Base-by-base conservation (phyloP, 164 flowering plant genomes). In the Piper betle region DNA sequence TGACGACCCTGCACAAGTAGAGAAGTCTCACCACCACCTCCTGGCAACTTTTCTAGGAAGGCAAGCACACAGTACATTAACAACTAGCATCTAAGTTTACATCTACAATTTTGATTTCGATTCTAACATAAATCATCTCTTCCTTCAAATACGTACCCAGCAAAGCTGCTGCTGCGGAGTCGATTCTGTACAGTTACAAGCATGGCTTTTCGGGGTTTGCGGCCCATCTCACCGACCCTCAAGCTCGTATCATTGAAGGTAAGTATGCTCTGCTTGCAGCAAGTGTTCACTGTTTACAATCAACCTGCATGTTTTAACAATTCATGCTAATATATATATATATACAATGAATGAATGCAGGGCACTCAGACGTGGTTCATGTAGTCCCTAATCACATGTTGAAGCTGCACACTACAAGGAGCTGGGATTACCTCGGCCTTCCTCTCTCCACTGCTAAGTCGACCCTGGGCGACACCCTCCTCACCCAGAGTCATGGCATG, bases 161-260 rank as follows among this genome's bases (percentile, higher is more conserved):
- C 71, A 71, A 78, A 60, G 72, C 80, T 53, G 63, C 62, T 3
- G 79, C 80, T 11, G 40, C 55, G 50, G 58, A 46, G 38, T 71
- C 68, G 3, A 69, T 82, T 53, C 52, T 82, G 52, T 80, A 80
- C 66, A 76, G 75, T 53, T 82, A 80, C 55, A 77, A 62, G 69
- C 83, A 82, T 72, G 82, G 81, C 38, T 80, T 83, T 55, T 80
- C 81, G 0, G 86, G 86, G 58, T 82, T 80, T 72, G 84, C 84
- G 2, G 84, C 81, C 18, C 75, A 54, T 63, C 73, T 82, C 10
- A 80, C 79, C 16, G 58, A 42, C n/a, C n/a, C n/a, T 42, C 78
- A 80, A n/a, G 87, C 80, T 13, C 62, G 70, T 37, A 37, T 40
- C 25, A 13, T 79, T 53, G 65, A 80, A 40, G 78, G 82, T 80